Conservation (phyloP, 2,329 filamentous ascomycete species). For the Apiospora pterosperma region DNA sequence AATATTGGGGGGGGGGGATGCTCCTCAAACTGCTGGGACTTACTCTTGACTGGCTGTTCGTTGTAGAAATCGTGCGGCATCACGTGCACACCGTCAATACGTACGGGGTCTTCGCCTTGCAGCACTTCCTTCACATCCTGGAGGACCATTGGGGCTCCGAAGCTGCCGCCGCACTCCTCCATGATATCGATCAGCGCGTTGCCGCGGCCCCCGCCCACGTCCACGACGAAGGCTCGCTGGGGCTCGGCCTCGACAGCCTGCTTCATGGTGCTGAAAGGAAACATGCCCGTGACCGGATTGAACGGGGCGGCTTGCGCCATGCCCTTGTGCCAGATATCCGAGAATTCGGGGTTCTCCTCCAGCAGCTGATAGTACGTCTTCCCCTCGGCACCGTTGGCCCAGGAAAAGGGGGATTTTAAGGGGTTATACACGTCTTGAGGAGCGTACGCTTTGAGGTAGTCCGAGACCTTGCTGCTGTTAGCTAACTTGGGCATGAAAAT, state of each 20-base stretch:
- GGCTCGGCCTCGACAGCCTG: slow-evolving; percentile 25
- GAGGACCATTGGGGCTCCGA: slow-evolving; percentile 25
- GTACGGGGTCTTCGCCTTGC: slow-evolving; percentile 16
- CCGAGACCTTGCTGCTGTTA: slow-evolving; percentile 10
- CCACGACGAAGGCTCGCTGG: slow-evolving; percentile 26
- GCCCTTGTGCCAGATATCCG: slow-evolving; percentile 30
- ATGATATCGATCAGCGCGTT: slow-evolving; percentile 28
- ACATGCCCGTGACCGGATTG: slow-evolving; percentile 33
- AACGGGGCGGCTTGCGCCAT: slow-evolving; percentile 27
- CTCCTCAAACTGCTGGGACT: background rate
- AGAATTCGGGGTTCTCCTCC: slow-evolving; percentile 24
- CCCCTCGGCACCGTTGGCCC: slow-evolving; percentile 27
- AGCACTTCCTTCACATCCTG: slow-evolving; percentile 33
- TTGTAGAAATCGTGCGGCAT: slow-evolving; percentile 3
- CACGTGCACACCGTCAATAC: background rate
- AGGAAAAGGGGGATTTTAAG: slow-evolving; percentile 29
- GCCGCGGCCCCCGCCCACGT: slow-evolving; percentile 28
- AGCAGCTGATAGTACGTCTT: slow-evolving; percentile 32
- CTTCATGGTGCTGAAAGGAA: slow-evolving; percentile 28
- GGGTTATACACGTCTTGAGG: slow-evolving; percentile 28
- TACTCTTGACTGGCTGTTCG: slow-evolving; percentile 3
- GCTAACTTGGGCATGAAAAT: background rate
- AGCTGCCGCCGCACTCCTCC: slow-evolving; percentile 19
- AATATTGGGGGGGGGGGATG: background rate
- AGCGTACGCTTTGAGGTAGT: slow-evolving; percentile 28